phyloP scores from a whole-genome alignment of 306 rosid genomes.

The Quercus suber region DNA sequence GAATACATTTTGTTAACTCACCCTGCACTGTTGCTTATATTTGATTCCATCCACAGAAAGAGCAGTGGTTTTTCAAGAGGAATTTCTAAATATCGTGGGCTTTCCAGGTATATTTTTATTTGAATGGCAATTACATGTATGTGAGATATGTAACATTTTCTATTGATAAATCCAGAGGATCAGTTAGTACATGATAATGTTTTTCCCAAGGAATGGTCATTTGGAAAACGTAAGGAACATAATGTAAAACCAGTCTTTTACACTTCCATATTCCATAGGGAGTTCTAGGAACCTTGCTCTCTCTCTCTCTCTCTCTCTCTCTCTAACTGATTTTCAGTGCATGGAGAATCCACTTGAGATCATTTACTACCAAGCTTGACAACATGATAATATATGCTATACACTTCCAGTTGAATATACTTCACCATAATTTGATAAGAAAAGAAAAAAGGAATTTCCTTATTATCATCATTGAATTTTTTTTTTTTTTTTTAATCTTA shows the following conservation, averaged over 20 bases:
- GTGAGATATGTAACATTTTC: background rate
- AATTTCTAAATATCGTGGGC: slow-evolving; percentile 87
- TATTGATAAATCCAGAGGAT: background rate
- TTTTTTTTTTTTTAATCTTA: background rate
- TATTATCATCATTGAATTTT: background rate
- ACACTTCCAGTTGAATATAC: background rate
- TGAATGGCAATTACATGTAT: slow-evolving; percentile 5
- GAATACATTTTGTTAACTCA: slow-evolving; percentile 13
- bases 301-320: too few relatives aligned
- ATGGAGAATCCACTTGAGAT: background rate
- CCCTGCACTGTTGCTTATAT: slow-evolving; percentile 23
- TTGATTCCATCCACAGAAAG: slow-evolving; percentile 65
- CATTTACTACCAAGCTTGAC: background rate
- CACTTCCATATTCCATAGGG: background rate
- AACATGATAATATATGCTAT: background rate
- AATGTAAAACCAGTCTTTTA: background rate
- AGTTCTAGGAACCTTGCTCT: background rate
- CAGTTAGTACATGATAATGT: background rate
- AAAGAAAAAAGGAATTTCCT: background rate
- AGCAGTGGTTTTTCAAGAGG: slow-evolving; percentile 99
- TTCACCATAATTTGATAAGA: background rate
- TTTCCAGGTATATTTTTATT: slow-evolving; percentile 66
- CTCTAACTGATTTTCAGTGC: background rate
- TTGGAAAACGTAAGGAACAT: background rate
- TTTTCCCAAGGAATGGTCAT: background rate